Conservation (phyloP, 768 basidiomycete species). For the Lentinula boryana region DNA sequence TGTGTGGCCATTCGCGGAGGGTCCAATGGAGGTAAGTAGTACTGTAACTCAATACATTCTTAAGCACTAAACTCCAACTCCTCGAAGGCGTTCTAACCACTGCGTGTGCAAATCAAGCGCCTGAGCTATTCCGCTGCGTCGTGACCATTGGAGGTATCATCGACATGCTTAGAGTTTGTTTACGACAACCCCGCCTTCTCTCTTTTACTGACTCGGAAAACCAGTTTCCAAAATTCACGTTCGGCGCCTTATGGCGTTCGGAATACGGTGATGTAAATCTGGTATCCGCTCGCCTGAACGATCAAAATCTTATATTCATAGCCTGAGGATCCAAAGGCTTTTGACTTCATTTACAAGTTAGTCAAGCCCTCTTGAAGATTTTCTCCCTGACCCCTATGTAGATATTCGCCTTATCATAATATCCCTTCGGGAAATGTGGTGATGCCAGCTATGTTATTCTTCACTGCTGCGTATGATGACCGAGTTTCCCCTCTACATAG, state of each 20-base stretch:
- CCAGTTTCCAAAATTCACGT: conserved; percentile 1
- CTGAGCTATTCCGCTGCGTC: neutral
- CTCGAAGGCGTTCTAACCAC: neutral
- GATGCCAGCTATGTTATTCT: conserved; percentile 4
- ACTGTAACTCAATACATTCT: neutral
- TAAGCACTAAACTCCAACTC: neutral
- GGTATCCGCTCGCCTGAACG: neutral
- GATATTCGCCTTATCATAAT: conserved; percentile 4
- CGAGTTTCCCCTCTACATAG: conserved; percentile 2
- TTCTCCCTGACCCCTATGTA: neutral
- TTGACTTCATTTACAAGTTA: conserved; percentile 2
- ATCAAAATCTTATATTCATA: neutral
- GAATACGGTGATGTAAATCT: conserved; percentile 3
- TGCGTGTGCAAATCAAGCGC: conserved; percentile 4
- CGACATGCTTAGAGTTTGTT: conserved; percentile 5
- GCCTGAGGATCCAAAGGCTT: conserved; percentile 1
- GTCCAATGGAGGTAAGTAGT: neutral
- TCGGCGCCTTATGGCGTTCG: neutral
- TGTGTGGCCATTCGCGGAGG: neutral
- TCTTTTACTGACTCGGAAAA: neutral
- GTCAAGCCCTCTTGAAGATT: neutral
- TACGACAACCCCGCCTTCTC: neutral
- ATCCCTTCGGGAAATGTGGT: neutral
- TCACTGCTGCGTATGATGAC: conserved; percentile 4
- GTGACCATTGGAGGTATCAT: conserved; percentile 3